Percentiles rank a stretch among this genome's conserved stretches.
Evolutionary conservation across 345 rosid genomes (phyloP).

Genomic region (Eutrema heterophyllum): DNA sequence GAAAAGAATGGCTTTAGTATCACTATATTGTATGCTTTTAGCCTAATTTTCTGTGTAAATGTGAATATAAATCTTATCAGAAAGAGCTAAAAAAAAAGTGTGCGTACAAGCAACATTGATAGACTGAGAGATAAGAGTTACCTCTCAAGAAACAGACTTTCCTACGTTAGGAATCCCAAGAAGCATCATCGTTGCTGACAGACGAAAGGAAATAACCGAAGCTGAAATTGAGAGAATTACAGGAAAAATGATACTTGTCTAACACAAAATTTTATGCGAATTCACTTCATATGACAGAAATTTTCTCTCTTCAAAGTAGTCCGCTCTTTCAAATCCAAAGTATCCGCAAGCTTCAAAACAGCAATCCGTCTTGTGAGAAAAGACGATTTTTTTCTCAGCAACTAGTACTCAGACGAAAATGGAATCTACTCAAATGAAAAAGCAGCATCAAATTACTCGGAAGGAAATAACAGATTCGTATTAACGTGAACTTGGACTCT

Average conservation of each 20-base stretch:
- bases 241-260: constrained; percentile 31
- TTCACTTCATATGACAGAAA: constrained; percentile 43
- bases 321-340: constrained; percentile 37
- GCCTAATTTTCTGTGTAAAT: constrained; percentile 53
- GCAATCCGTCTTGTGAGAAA: constrained; percentile 28
- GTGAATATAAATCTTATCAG: background rate
- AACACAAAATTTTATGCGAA: constrained; percentile 50
- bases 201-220: background rate
- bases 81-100: background rate
- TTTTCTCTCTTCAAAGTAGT: constrained; percentile 36
- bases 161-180: constrained; percentile 67
- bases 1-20: constrained; percentile 14
- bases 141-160: constrained; percentile 61
- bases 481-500: background rate
- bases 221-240: background rate
- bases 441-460: background rate
- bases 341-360: constrained; percentile 43
- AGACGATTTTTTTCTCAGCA: background rate
- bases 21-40: constrained; percentile 37
- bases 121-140: constrained; percentile 10
- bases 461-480: background rate
- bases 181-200: constrained; percentile 35
- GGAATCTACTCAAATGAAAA: no score
- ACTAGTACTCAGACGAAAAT: no score
- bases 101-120: background rate